Conservation (phyloP, 2,329 filamentous ascomycete genomes). For the Aureobasidium sp. region DNA sequence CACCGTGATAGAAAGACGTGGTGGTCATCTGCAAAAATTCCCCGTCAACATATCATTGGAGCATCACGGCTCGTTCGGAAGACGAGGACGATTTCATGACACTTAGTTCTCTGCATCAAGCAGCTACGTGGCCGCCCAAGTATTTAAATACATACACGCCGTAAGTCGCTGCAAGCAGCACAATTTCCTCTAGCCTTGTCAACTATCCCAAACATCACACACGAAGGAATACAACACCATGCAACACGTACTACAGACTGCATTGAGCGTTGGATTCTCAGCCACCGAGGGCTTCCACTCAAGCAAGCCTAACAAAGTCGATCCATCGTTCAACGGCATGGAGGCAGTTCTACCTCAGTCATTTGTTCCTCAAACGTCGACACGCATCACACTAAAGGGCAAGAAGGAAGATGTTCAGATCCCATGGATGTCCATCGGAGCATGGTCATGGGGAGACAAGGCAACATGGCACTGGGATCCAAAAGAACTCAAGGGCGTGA, state of each 20-base stretch:
- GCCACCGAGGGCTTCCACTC: constrained; percentile 30
- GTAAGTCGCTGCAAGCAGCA: background rate
- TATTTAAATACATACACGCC: background rate
- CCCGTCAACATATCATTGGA: constrained; percentile 6
- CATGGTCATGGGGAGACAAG: constrained; percentile 34
- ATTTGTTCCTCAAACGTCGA: constrained; percentile 24
- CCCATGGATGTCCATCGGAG: constrained; percentile 28
- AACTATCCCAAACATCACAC: no score
- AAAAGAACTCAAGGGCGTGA: constrained; percentile 39
- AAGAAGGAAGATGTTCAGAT: constrained; percentile 28
- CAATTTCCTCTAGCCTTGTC: no score
- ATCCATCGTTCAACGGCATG: constrained; percentile 26
- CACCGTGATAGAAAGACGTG: no score
- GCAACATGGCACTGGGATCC: constrained; percentile 37
- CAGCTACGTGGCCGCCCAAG: no score
- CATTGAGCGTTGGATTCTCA: constrained; percentile 27
- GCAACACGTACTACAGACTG: constrained; percentile 33
- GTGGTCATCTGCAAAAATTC: background rate
- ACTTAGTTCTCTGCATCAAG: background rate
- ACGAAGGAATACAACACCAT: no score
- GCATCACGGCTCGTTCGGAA: background rate
- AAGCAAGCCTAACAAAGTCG: constrained; percentile 27
- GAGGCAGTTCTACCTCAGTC: constrained; percentile 22
- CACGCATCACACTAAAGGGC: constrained; percentile 26
- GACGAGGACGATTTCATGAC: constrained; percentile 7